Evolutionary conservation across 345 rosid species (phyloP).

Genomic region (Pistacia integerrima): DNA sequence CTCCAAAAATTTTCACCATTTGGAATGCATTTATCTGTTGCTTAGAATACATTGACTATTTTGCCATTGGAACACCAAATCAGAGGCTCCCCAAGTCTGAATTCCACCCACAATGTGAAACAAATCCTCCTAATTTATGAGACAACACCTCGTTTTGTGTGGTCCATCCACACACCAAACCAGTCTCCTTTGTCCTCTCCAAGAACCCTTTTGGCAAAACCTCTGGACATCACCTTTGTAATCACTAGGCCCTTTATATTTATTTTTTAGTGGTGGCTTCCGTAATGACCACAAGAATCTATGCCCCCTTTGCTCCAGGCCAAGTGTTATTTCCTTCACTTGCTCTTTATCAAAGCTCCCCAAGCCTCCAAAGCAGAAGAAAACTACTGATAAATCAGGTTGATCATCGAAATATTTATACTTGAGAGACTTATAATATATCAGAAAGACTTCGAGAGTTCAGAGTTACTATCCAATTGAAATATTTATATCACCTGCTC

Average conservation of each 20-base stretch:
- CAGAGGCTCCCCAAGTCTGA: conserved; percentile 38
- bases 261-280: background rate
- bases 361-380: conserved; percentile 38
- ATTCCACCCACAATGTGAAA: conserved; percentile 49
- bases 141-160: conserved; percentile 23
- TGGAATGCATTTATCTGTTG: conserved; percentile 40
- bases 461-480: too few relatives aligned
- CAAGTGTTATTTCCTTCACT: conserved; percentile 24
- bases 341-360: conserved; percentile 17
- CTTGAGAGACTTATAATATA: too few relatives aligned
- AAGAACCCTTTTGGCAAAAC: conserved; percentile 16
- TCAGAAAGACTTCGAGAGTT: too few relatives aligned
- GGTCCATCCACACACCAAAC: conserved; percentile 29
- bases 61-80: conserved; percentile 28
- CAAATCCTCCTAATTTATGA: conserved; percentile 36
- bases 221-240: background rate
- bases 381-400: conserved; percentile 31
- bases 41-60: conserved; percentile 34
- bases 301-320: conserved; percentile 28
- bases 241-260: too few relatives aligned
- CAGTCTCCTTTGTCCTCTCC: conserved; percentile 10
- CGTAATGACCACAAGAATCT: conserved; percentile 22
- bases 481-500: too few relatives aligned
- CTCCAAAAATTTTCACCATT: conserved; percentile 16
- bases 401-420: too few relatives aligned